Conservation (phyloP, 805 yeast genomes). For the Sugiyamaella floridensis region DNA sequence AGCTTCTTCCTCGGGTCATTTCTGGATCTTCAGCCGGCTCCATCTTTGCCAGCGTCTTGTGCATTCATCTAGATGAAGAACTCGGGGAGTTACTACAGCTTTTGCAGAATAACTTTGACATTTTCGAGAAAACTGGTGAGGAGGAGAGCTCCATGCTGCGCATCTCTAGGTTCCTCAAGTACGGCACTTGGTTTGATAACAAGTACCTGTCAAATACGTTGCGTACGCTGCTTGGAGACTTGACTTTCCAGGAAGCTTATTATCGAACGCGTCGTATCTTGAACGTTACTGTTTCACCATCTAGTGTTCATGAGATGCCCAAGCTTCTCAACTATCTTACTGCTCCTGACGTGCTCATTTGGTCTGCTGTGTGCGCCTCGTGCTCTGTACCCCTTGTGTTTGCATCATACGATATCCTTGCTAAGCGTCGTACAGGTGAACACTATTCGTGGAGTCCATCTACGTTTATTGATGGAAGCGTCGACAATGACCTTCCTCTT, state of each 20-base stretch:
- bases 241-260: slow-evolving; percentile 91
- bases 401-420: slow-evolving; percentile 77
- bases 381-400: slow-evolving; percentile 92
- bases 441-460: slow-evolving; percentile 77
- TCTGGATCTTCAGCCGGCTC: slow-evolving; percentile 97
- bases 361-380: slow-evolving; percentile 90
- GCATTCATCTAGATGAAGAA: slow-evolving; percentile 74
- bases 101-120: slow-evolving; percentile 43
- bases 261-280: slow-evolving; percentile 90
- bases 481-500: slow-evolving; percentile 88
- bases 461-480: slow-evolving; percentile 91
- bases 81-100: slow-evolving; percentile 43
- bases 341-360: slow-evolving; percentile 83
- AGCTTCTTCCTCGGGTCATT: slow-evolving; percentile 74
- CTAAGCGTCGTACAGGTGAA: slow-evolving; percentile 69
- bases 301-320: slow-evolving; percentile 86
- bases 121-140: slow-evolving; percentile 50
- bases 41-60: slow-evolving; percentile 81
- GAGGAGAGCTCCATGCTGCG: slow-evolving; percentile 47
- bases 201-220: slow-evolving; percentile 64
- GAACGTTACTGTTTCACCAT: slow-evolving; percentile 90
- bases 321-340: slow-evolving; percentile 82
- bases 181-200: slow-evolving; percentile 86
- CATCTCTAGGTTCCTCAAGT: slow-evolving; percentile 59
- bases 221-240: slow-evolving; percentile 73